Percentiles rank a stretch among this genome's conserved stretches.
Evolutionary conservation across 2,329 filamentous ascomycete genomes (phyloP).

Genomic region (Nemania sp.): DNA sequence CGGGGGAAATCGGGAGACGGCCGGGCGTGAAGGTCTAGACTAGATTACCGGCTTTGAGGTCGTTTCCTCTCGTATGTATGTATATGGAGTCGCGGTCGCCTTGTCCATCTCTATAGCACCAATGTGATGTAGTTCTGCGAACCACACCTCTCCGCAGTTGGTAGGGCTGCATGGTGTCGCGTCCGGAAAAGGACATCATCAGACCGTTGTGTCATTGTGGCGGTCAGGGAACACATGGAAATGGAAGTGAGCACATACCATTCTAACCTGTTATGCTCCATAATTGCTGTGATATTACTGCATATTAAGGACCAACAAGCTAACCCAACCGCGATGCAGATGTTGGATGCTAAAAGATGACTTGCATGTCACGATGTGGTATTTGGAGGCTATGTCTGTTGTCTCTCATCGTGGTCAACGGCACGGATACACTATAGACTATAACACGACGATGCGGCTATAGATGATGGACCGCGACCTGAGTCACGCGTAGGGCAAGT

Average conservation of each 20-base stretch:
- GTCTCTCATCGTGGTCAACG: background rate
- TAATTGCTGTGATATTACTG: background rate
- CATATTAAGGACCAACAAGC: background rate
- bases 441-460: background rate
- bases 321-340: background rate
- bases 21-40: background rate
- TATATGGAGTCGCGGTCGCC: too few relatives aligned
- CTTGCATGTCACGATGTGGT: slow-evolving; percentile 17
- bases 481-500: too few relatives aligned
- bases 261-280: too few relatives aligned
- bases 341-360: slow-evolving; percentile 20
- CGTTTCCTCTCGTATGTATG: background rate
- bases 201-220: background rate
- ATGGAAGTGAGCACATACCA: background rate
- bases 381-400: slow-evolving; percentile 1
- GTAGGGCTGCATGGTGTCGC: background rate
- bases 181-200: background rate
- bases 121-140: background rate
- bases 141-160: background rate
- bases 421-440: background rate
- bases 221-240: background rate
- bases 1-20: background rate
- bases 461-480: too few relatives aligned
- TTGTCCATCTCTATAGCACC: too few relatives aligned
- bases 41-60: background rate